Conservation (phyloP, 2,329 filamentous ascomycete species). For the Colletotrichum tamarilloi region DNA sequence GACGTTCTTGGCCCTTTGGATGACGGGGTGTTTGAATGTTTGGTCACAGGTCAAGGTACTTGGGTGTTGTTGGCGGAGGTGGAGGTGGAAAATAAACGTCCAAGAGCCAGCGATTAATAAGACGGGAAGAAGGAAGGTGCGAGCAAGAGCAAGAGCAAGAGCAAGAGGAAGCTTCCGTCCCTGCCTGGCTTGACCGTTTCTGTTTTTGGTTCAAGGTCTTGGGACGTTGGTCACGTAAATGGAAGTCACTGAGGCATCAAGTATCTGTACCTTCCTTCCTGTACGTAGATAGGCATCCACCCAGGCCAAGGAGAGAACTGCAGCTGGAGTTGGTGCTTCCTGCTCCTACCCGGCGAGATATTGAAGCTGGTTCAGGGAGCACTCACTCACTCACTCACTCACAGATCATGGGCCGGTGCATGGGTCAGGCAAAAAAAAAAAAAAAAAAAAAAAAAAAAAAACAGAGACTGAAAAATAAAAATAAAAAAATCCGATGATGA, state of each 20-base stretch:
- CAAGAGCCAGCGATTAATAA: background rate
- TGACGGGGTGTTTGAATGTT: background rate
- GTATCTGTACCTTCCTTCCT: too few species aligned
- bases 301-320: background rate
- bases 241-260: too few species aligned
- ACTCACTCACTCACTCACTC: background rate
- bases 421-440: background rate
- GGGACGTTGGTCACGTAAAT: background rate
- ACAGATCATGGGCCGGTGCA: background rate
- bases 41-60: too few species aligned
- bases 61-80: background rate
- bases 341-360: background rate
- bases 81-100: background rate
- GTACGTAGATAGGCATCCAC: too few species aligned
- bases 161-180: background rate
- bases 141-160: background rate
- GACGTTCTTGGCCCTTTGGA: background rate
- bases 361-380: background rate
- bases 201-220: background rate
- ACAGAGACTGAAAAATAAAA: background rate
- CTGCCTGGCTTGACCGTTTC: background rate
- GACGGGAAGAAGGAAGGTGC: background rate
- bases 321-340: background rate
- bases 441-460: background rate
- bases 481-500: conserved; percentile 23